These are phyloP conservation scores for Helianthus annuus DNA, from an alignment of 129 eudicot species.

Conservation along the genomic window DNA sequence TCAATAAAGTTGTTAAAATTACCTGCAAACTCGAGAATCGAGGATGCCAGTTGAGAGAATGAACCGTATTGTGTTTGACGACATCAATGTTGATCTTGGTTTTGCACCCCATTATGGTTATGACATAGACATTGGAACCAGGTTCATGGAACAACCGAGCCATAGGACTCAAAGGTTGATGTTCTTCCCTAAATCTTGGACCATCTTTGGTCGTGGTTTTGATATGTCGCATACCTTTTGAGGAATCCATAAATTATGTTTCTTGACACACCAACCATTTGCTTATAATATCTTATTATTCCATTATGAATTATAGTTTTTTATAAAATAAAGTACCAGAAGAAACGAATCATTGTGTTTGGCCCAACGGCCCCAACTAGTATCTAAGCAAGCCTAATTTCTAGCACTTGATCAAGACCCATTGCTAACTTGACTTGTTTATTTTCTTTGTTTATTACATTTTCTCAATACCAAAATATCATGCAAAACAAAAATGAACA, in stretches of 20 bases:
- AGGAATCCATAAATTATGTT: slow-evolving; percentile 24
- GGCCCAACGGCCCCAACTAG: slow-evolving; percentile 13
- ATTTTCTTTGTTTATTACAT: neutral
- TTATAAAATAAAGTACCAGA: too few species aligned
- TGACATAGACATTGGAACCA: slow-evolving; percentile 46
- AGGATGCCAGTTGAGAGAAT: slow-evolving; percentile 42
- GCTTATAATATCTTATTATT: too few species aligned
- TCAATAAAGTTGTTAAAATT: neutral
- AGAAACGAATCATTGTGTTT: neutral
- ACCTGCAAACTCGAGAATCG: slow-evolving; percentile 57
- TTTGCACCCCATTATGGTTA: slow-evolving; percentile 41
- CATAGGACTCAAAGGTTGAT: slow-evolving; percentile 45
- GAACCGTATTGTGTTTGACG: slow-evolving; percentile 35
- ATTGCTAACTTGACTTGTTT: neutral
- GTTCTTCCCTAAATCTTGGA: slow-evolving; percentile 17
- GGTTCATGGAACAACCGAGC: slow-evolving; percentile 49
- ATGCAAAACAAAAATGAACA: too few species aligned
- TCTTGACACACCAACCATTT: slow-evolving; percentile 15
- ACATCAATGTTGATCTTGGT: slow-evolving; percentile 37
- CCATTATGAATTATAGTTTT: too few species aligned
- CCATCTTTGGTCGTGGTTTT: slow-evolving; percentile 32
- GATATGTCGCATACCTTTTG: slow-evolving; percentile 25
- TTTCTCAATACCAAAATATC: too few species aligned
- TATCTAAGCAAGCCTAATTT: slow-evolving; percentile 11
- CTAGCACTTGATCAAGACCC: neutral